Evolutionary conservation across 2,329 filamentous ascomycete genomes (phyloP), one percentile per base, ranked within the genome.

Genomic region (Talaromyces sp.): DNA sequence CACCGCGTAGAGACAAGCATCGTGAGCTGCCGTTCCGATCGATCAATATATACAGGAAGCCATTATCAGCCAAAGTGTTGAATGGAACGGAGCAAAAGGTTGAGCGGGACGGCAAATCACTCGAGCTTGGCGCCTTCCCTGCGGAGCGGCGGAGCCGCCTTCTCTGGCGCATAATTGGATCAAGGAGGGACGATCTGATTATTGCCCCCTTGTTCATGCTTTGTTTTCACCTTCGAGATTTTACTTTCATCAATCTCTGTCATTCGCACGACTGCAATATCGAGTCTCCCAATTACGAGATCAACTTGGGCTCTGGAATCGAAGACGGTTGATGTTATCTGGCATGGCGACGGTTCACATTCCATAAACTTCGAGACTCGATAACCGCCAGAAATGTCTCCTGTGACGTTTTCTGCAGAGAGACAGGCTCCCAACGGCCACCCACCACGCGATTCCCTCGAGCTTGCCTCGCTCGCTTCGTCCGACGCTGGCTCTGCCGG

Each of bases 391-490:
- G 15, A 47, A 61, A 77, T 79, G 75, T 74, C 75, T 68, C 75
- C 69, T 61, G 69, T 73, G 60, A 64, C 72, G 54, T 76, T 75
- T 59, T 69, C 73, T 37, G 70, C 72, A 61, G 72, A 72, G n/a
- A 66, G 68, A 62, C 70, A 71, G 67, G 72, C 72, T 63, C 72
- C 70, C 62, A 72, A 67, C 63, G 71, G 68, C 35, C 68, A 72
- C 67, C 80, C 81, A 13, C 81, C 87, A 67, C 91, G 95, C 81
- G 95, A 99, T 84, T 98, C 94, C 56, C 88, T 99, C 74, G 95
- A 99, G 82, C 90, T 99, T 66, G 95, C 93, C 67, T 97, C 93
- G 62, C 88, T 99, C 69, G 95, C 94, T 67, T 96, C 92, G 68
- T 93, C 90, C 70, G 92, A 90, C 70, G 86, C 84, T 61, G 85